Evolutionary conservation across 2,329 filamentous ascomycete genomes (phyloP), one percentile per base, ranked within the genome.

Genomic region (Hypoxylon sp.): DNA sequence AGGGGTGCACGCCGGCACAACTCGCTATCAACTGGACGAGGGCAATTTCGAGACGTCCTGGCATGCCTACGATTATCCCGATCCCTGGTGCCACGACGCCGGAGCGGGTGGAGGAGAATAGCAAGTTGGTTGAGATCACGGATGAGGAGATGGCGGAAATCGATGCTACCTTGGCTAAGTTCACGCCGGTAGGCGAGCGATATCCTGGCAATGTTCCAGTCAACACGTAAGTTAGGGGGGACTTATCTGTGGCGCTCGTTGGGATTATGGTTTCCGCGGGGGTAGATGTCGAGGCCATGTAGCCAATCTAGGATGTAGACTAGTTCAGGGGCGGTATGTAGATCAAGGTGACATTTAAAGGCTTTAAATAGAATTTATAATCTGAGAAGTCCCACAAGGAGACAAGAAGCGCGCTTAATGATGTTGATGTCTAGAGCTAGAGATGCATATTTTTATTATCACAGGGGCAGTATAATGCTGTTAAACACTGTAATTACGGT

Each of bases 21-120:
- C 81, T 93, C 35, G 90, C 90, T n/a, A 81, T 94, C 59, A 85
- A 84, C 58, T 94, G 91, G 90, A 79, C 88, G 2, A 73, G 84
- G 42, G 79, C 83, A 3, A 80, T 89, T 79, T 59, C 81, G 81
- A 35, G 86, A 85, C 37, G 55, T 33, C 55, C 64, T 13, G 57
- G 84, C 87, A 83, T 87, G 87, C 61, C 61, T 10, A 77, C 74
- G 19, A 86, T 92, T 66, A 86, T 92, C 54, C 90, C 90, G 5
- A 91, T 92, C 65, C 90, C 90, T 0, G 90, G 90, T 2, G 87
- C 90, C 8, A 88, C 87, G 0, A 88, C 83, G 5, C 81, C 80
- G 10, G 83, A 80, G 48, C 83, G 89, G 24, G 84, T 92, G 10
- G 74, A 81, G 24, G 90, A 92, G 81, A 92, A 92, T 71, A 79